Base-by-base conservation (phyloP, 225 moss, liverwort and hornwort genomes). In the Physcomitrellopsis africana region DNA sequence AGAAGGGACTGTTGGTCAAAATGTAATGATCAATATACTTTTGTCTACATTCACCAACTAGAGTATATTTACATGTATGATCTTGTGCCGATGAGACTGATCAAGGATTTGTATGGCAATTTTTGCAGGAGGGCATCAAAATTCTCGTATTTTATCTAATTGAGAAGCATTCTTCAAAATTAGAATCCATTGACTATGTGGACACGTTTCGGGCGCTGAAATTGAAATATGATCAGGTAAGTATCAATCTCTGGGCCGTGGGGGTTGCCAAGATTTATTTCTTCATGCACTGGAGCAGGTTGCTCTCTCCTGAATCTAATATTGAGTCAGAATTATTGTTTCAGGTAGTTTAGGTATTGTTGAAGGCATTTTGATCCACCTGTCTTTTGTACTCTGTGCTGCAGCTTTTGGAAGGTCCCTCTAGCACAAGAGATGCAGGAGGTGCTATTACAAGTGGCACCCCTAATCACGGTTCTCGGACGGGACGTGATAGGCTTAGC, bases 151-250 rank as follows among this genome's bases (percentile, higher is more conserved):
- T 69, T 15, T 90, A 95, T 76, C 78, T 99, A 45, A 82, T 95
- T 60, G 95, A 99, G 71, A 92, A 82, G 73, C 95, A 84, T 73
- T 90, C 93, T 63, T 87, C 89, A 37, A 99, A 95, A 79, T 80
- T 99, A 83, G 90, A 95, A 75, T 81, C 87, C 45, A 86, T 99
- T 61, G 89, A 90, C 69, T 95, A 99, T 65, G 99, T 89, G 10
- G 93, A 95, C 67, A 93, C 95, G 14, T 88, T 95, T 73, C 89
- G 89, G 81, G 77, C 92, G 19, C 75, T 99, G 71, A 95, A 93
- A 89, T 66, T 95, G 83, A 95, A 89, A 73, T 93, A 90, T 75
- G 99, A 99, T 61, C 99, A 99, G 95, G 99, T 94, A 56, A 73
- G 69, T 69, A 66, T 60, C 26, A 37, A 37, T 37, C 32, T 37